phyloP scores from a whole-genome alignment of 2,329 filamentous ascomycete genomes.

The Dendryphion nanum region DNA sequence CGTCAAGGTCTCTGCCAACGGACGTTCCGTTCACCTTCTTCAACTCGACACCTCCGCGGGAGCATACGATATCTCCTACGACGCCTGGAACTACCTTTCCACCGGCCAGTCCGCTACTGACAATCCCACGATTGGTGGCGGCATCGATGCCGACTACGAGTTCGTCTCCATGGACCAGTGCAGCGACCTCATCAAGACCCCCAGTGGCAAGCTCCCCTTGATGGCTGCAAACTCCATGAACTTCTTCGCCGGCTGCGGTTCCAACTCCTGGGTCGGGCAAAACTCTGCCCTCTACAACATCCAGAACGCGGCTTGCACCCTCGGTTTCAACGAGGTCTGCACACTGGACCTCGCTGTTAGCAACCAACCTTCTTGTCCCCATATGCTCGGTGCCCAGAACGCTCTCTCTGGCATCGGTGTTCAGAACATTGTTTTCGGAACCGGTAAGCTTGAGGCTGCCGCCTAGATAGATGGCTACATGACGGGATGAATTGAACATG shows the following conservation, averaged over 20 bases:
- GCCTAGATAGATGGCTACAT: no score
- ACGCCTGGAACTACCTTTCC: conserved; percentile 60
- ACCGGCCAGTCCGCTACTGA: conserved; percentile 51
- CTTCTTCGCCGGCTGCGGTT: conserved; percentile 7
- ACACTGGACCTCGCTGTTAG: conserved; percentile 20
- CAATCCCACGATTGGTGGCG: conserved; percentile 50
- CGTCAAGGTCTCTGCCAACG: conserved; percentile 52
- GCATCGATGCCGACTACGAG: conserved; percentile 53
- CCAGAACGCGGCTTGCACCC: conserved; percentile 43
- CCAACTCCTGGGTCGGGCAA: conserved; percentile 6
- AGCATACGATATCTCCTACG: conserved; percentile 60
- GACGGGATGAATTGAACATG: no score
- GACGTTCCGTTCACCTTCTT: conserved; percentile 56
- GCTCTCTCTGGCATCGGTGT: conserved; percentile 13
- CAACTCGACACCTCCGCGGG: conserved; percentile 57
- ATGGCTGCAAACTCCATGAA: conserved; percentile 14
- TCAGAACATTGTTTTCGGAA: conserved; percentile 24
- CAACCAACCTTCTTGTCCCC: conserved; percentile 26
- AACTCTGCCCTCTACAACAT: conserved; percentile 43
- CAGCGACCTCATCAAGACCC: conserved; percentile 44
- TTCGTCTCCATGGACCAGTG: conserved; percentile 51
- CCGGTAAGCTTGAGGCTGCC: conserved; percentile 13
- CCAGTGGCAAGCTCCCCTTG: conserved; percentile 12
- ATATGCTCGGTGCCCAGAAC: conserved; percentile 21
- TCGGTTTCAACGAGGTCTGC: conserved; percentile 28